Conservation (phyloP, 495 filamentous ascomycete genomes). For the Aspergillus steynii region DNA sequence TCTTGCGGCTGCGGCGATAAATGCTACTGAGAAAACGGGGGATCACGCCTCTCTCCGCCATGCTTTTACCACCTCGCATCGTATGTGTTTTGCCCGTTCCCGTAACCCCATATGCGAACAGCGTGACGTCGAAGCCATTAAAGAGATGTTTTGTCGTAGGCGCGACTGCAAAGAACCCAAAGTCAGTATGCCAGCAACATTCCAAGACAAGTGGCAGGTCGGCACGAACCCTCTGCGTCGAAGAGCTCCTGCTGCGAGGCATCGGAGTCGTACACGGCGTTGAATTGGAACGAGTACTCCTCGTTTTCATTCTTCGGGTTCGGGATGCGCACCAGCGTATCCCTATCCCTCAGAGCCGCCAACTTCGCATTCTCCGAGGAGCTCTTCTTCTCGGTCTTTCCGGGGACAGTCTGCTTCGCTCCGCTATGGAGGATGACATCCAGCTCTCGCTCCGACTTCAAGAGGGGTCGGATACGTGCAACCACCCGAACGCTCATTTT, state of each 20-base stretch:
- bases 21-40: slow-evolving; percentile 84
- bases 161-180: slow-evolving; percentile 49
- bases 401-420: slow-evolving; percentile 19
- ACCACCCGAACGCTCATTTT: slow-evolving; percentile 75
- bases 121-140: slow-evolving; percentile 87
- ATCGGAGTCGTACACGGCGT: slow-evolving; percentile 80
- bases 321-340: slow-evolving; percentile 81
- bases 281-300: slow-evolving; percentile 93
- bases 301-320: slow-evolving; percentile 92
- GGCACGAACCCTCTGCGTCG: slow-evolving; percentile 73
- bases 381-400: slow-evolving; percentile 30
- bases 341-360: slow-evolving; percentile 53
- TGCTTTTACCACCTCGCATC: slow-evolving; percentile 89
- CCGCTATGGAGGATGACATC: slow-evolving; percentile 78
- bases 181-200: slow-evolving; percentile 23
- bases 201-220: not conserved
- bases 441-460: slow-evolving; percentile 76
- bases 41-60: slow-evolving; percentile 89
- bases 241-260: slow-evolving; percentile 85
- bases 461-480: slow-evolving; percentile 83
- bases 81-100: slow-evolving; percentile 98
- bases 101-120: slow-evolving; percentile 95
- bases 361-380: slow-evolving; percentile 39
- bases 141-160: slow-evolving; percentile 88
- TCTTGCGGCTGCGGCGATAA: slow-evolving; percentile 81